These are phyloP conservation scores for Candida pseudofarinosa DNA, from an alignment of 805 yeast genomes.

Conservation along the genomic window DNA sequence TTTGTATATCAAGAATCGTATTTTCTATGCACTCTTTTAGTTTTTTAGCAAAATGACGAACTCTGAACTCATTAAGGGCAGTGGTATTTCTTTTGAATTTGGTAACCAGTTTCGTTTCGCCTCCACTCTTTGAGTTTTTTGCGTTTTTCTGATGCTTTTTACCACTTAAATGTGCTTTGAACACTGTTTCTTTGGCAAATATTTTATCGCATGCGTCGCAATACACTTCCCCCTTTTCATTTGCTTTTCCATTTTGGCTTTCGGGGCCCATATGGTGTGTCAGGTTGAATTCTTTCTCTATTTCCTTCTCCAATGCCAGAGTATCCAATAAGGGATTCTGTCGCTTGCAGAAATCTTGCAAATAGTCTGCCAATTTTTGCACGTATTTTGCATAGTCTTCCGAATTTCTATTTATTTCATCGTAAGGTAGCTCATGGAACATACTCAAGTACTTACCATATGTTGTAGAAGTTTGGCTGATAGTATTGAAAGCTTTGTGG, in stretches of 20 bases:
- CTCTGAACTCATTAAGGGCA: slow-evolving; percentile 43
- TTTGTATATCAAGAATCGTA: slow-evolving; percentile 60
- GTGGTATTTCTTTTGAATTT: background rate
- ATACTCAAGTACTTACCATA: slow-evolving; percentile 50
- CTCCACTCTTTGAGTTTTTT: slow-evolving; percentile 5
- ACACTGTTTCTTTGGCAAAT: slow-evolving; percentile 65
- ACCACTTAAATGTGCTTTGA: slow-evolving; percentile 63
- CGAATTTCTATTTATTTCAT: slow-evolving; percentile 16
- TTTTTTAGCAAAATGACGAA: slow-evolving; percentile 32
- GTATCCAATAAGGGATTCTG: slow-evolving; percentile 47
- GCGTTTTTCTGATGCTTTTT: slow-evolving; percentile 65
- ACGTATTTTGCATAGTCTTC: slow-evolving; percentile 44
- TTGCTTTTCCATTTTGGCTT: slow-evolving; percentile 8
- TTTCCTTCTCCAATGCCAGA: slow-evolving; percentile 14
- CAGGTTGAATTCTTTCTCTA: slow-evolving; percentile 5
- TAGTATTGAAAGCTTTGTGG: slow-evolving; percentile 54
- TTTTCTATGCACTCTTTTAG: slow-evolving; percentile 39
- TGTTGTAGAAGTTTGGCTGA: slow-evolving; percentile 21
- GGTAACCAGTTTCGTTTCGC: background rate
- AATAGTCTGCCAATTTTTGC: slow-evolving; percentile 43
- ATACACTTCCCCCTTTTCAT: slow-evolving; percentile 34
- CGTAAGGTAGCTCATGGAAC: slow-evolving; percentile 37
- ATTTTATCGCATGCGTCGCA: slow-evolving; percentile 63
- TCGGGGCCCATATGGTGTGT: background rate
- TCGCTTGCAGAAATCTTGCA: slow-evolving; percentile 44